Evolutionary conservation across 2,329 filamentous ascomycete species (phyloP), one percentile per base, ranked within the genome.

Genomic region (Alternaria conjuncta): DNA sequence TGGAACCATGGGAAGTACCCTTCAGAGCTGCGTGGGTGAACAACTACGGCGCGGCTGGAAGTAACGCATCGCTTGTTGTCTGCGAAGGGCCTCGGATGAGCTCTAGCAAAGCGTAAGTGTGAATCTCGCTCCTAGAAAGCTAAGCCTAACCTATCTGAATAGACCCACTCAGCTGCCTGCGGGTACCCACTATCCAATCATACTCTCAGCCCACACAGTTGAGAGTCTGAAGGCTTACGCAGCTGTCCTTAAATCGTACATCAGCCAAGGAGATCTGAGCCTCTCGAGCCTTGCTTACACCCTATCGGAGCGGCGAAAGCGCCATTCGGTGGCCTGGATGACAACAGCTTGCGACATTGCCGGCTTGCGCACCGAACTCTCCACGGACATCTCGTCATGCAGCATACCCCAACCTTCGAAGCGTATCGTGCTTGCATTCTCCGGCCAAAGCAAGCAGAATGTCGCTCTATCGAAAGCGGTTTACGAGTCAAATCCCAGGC

Each of bases 391-490:
- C 23, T 30, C 23, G 15, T 46, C 32, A 20, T 61, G 32, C 25
- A 46, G 25, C 36, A 57, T 57, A 28, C 46, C 54, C 5, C 4
- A 20, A 6, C 32, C 54, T 44, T 45, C 32, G 18, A 61, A 51
- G 18, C 46, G 12, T 15, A 46, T 61, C 13, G 59, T 61, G 25
- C 59, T 61, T 20, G 53, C 59, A 23, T 61, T 61, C 20, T 49
- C 53, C 12, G 53, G 59, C n/a, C 59, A 61, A n/a, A 61, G 59
- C 20, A 61, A 57, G 44, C 59, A 61, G 53, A 57, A 15, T 10
- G 36, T 61, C 36, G 59, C 20, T 32, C 36, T 57, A 12, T 51
- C 59, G 30, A n/a, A 51, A 49, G 45, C 18, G 6, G 20, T 61
- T 6, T 61, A 61, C 20, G 25, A 57, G 46, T 57, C 53, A 5